Percentiles rank a stretch among this genome's conserved stretches.
phyloP scores from a whole-genome alignment of 805 yeast genomes.

The Pichia rugopelliculosa region DNA sequence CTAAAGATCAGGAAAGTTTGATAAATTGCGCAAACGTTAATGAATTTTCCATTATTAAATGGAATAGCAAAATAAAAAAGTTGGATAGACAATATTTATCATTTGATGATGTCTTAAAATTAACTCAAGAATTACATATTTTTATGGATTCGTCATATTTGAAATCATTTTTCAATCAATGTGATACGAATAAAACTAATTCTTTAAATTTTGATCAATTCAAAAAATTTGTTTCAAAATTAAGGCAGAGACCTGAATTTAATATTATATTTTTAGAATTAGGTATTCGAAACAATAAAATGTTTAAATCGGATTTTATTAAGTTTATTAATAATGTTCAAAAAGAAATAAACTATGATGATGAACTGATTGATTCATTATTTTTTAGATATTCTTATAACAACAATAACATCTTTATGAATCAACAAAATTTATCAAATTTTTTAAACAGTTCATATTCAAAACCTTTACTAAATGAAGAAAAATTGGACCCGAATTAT shows the following conservation, averaged over 20 bases:
- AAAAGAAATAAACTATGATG: slow-evolving; percentile 5
- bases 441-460: slow-evolving; percentile 29
- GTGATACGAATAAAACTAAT: slow-evolving; percentile 43
- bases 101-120: slow-evolving; percentile 60
- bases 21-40: slow-evolving; percentile 3
- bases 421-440: slow-evolving; percentile 23
- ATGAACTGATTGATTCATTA: slow-evolving; percentile 23
- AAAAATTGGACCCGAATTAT: slow-evolving; percentile 26
- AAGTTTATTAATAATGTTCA: slow-evolving; percentile 45
- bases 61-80: slow-evolving; percentile 2
- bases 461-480: slow-evolving; percentile 14
- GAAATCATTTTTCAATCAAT: slow-evolving; percentile 41
- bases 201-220: slow-evolving; percentile 66
- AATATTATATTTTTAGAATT: slow-evolving; percentile 30
- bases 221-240: slow-evolving; percentile 58
- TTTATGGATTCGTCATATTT: slow-evolving; percentile 54
- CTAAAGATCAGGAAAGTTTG: slow-evolving; percentile 11
- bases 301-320: slow-evolving; percentile 29
- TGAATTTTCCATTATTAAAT: slow-evolving; percentile 8
- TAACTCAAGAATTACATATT: slow-evolving; percentile 64
- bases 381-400: slow-evolving; percentile 33
- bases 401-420: slow-evolving; percentile 14
- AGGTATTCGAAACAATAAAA: slow-evolving; percentile 9
- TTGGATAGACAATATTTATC: slow-evolving; percentile 27
- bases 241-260: slow-evolving; percentile 64